Evolutionary conservation across 768 basidiomycete species (phyloP).

Genomic region (Boletus rex-veris): DNA sequence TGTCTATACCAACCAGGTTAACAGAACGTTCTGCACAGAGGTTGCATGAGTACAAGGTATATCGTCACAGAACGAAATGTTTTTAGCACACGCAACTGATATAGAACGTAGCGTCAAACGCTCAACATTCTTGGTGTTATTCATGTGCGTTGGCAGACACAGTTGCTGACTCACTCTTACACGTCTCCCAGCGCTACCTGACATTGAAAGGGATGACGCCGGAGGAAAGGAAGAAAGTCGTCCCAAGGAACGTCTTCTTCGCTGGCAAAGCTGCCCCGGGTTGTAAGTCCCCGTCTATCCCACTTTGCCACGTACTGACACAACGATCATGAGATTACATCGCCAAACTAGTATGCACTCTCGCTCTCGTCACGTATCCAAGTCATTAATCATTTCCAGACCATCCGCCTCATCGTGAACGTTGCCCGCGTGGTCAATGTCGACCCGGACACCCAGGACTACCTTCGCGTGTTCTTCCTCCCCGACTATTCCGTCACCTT

Average conservation of each 20-base stretch:
- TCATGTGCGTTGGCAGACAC: conserved; percentile 49
- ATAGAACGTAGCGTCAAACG: conserved; percentile 68
- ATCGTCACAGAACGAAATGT: background rate
- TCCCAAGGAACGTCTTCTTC: conserved; percentile 91
- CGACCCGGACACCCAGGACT: conserved; percentile 85
- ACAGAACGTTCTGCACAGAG: conserved; percentile 44
- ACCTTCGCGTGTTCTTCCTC: conserved; percentile 89
- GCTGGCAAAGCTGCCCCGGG: conserved; percentile 97
- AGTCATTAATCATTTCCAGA: conserved; percentile 37
- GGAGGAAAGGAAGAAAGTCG: conserved; percentile 76
- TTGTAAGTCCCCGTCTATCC: conserved; percentile 45
- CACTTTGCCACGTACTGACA: conserved; percentile 3
- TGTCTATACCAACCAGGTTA: background rate
- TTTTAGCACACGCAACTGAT: background rate
- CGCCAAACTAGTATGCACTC: conserved; percentile 69
- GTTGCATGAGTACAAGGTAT: conserved; percentile 88
- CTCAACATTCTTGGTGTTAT: conserved; percentile 91
- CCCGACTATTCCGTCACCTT: conserved; percentile 91
- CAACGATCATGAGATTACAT: conserved; percentile 60
- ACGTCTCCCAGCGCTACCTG: conserved; percentile 65
- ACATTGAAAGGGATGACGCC: conserved; percentile 74
- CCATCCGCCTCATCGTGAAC: conserved; percentile 91
- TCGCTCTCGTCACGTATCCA: background rate
- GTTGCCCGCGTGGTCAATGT: conserved; percentile 64
- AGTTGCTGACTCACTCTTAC: background rate